phyloP scores from a whole-genome alignment of 495 filamentous ascomycete genomes.

The Neurospora terricola region DNA sequence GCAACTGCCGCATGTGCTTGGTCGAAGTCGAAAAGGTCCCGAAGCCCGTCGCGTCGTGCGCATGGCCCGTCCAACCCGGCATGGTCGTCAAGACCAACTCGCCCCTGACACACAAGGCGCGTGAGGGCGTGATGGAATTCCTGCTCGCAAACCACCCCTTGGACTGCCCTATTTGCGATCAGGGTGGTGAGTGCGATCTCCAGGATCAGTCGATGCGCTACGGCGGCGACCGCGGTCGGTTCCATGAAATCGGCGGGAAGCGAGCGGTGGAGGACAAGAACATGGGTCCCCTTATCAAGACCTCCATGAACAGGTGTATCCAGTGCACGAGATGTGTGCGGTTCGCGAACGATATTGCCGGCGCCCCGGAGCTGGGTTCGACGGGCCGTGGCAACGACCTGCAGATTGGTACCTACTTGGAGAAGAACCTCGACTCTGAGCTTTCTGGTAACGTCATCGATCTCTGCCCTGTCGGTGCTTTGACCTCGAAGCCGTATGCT shows the following conservation, averaged over 20 bases:
- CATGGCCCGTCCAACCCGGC: conserved; percentile 95
- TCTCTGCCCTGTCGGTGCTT: conserved; percentile 90
- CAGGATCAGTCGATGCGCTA: conserved; percentile 99
- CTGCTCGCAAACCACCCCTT: conserved; percentile 93
- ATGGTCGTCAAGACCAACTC: conserved; percentile 99
- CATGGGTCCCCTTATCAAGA: conserved; percentile 96
- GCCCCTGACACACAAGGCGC: conserved; percentile 88
- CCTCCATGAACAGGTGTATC: conserved; percentile 99
- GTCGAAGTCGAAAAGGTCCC: conserved; percentile 94
- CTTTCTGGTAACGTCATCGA: conserved; percentile 97
- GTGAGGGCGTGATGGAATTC: conserved; percentile 98
- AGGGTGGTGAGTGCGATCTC: conserved; percentile 96
- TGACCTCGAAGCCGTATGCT: conserved; percentile 94
- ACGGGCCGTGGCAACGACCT: conserved; percentile 92
- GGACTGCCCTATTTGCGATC: conserved; percentile 96
- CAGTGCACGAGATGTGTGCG: conserved; percentile 97
- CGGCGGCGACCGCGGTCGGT: conserved; percentile 88
- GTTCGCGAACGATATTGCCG: conserved; percentile 95
- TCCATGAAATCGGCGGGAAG: conserved; percentile 91
- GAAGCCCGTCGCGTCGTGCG: conserved; percentile 96
- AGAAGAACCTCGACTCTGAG: conserved; percentile 82
- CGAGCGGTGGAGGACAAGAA: conserved; percentile 98
- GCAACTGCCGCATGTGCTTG: conserved; percentile 98
- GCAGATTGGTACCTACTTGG: conserved; percentile 96
- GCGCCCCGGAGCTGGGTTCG: conserved; percentile 88